These are phyloP conservation scores for Geotrichum bryndzae DNA, from an alignment of 1,139 yeast genomes.

Conservation along the genomic window DNA sequence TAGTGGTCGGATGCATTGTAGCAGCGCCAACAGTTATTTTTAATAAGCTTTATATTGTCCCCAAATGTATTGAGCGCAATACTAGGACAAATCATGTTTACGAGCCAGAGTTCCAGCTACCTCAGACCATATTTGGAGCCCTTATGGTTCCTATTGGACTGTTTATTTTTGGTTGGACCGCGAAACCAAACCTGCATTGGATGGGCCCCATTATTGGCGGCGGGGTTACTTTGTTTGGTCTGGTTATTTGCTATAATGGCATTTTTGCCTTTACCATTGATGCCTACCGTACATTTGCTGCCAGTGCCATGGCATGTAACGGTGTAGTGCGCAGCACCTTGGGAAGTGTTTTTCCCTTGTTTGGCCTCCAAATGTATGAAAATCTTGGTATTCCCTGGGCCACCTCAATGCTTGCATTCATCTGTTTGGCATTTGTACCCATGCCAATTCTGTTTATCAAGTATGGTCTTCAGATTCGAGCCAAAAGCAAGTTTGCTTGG, in stretches of 20 bases:
- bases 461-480: conserved; percentile 53
- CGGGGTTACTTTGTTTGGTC: conserved; percentile 67
- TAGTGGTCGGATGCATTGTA: conserved; percentile 41
- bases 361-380: conserved; percentile 51
- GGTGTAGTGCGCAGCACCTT: conserved; percentile 54
- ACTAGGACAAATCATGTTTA: conserved; percentile 13
- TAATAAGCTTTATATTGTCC: conserved; percentile 17
- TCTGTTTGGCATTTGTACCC: conserved; percentile 53
- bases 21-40: conserved; percentile 25
- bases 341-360: conserved; percentile 66
- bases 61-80: conserved; percentile 17
- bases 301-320: conserved; percentile 70
- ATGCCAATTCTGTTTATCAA: conserved; percentile 57
- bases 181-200: conserved; percentile 73
- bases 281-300: conserved; percentile 51
- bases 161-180: conserved; percentile 54
- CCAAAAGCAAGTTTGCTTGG: conserved; percentile 36
- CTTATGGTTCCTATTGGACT: conserved; percentile 55
- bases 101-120: conserved; percentile 62
- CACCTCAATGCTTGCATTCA: conserved; percentile 47
- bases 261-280: conserved; percentile 50
- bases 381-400: conserved; percentile 57
- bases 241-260: conserved; percentile 51
- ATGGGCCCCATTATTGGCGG: conserved; percentile 74
- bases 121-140: conserved; percentile 67